Evolutionary conservation across 2,329 filamentous ascomycete species (phyloP), one percentile per base, ranked within the genome.

Genomic region (Pezicula carpinea): DNA sequence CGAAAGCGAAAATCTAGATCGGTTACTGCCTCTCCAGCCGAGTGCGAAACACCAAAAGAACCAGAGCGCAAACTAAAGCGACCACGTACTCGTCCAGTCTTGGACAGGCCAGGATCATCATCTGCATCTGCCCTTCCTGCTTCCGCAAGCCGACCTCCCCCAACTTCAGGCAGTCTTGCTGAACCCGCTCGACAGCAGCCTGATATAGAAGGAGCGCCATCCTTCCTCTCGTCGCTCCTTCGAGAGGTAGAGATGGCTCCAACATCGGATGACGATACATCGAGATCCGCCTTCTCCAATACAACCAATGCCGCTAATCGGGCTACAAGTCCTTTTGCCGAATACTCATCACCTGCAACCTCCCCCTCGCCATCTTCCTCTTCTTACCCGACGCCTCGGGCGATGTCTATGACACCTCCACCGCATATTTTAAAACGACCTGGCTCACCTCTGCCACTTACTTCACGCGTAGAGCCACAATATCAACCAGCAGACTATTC

Each of bases 21-120:
- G 3, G 72, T 77, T 2, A 87, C 85, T 11, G 77, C 79, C 10
- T 91, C 89, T 6, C 87, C 87, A 2, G 73, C 73, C 5, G 87
- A 89, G 55, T 74, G 79, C 3, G 51, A 50, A 14, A 72, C 76
- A 23, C 80, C 82, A 19, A 68, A 71, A 43, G 80, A 92, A 57
- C 86, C 86, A 0, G 84, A 93, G 64, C 82, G 91, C 43, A 91
- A 88, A 65, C 71, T 95, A 39, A 96, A 96, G 69, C 85, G 91
- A 14, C 91, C 91, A 23, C 82, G 91, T 50, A 93, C 89, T 17
- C 79, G 87, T 56, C 77, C 87, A 42, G 72, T 85, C 43, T 75
- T 75, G 44, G 75, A 80, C 43, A 65, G 71, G 14, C 71, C 73
- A 33, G 67, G 66, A 35, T 66, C 72, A 55, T 64, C 66, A 46